Evolutionary conservation across 225 moss, liverwort and hornwort species (phyloP), one percentile per base, ranked within the genome.

Genomic region (Physcomitrium patens): DNA sequence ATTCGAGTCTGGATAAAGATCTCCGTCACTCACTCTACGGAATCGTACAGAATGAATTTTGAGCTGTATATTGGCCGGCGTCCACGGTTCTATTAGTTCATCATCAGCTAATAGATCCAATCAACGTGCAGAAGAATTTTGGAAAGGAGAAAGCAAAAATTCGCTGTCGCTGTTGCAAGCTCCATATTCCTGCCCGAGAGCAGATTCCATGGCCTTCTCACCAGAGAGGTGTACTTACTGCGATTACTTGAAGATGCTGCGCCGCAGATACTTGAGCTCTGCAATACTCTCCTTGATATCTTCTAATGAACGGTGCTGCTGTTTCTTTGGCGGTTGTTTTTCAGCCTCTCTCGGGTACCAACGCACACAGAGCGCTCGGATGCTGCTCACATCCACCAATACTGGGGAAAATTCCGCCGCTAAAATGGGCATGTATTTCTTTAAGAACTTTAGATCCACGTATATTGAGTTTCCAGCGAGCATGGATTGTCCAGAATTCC

Each of bases 211-310:
- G 17, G 16, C 44, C 48, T 63, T 68, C 68, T 31, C 24, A 67
- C 44, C 46, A 22, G 5, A 63, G 43, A 48, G 46, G 16, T 63
- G 49, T 79, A 76, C 78, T 52, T 46, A 57, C 46, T 59, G 76
- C 17, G 68, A 43, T 71, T 84, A 77, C 79, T 90, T 99, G 74
- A 99, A 99, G 67, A 95, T 99, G 43, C 91, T 70, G 66, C 68
- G 71, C 20, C 84, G 86, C 60, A 99, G 76, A 60, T 99, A 99
- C 64, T 80, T 88, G 42, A 95, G 90, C 84, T 99, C 93, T 43
- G 82, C 83, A 67, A 95, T 99, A 81, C 95, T 99, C 81, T 99
- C 99, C 77, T 88, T 90, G 58, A 99, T 89, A 61, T 99, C 99
- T 78, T 89, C 99, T 59, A 99, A 77, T 24, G 99, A 91, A 12